Conservation (phyloP, 139 green algal genomes). For the Tetradesmus obliquus region DNA sequence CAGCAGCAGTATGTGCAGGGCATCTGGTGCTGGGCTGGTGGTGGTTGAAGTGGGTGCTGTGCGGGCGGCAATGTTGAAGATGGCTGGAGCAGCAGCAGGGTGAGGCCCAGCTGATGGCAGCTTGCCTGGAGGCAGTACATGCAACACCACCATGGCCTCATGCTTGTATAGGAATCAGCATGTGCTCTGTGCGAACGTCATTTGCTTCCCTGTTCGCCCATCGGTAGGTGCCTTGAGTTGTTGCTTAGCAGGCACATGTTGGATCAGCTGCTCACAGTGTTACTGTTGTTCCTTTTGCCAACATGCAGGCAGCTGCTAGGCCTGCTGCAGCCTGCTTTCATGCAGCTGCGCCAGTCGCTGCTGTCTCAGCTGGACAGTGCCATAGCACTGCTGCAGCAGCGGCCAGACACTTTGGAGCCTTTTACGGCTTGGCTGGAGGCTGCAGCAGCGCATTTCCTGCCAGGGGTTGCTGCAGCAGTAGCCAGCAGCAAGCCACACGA, state of each 20-base stretch:
- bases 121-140: background rate
- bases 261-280: too few species aligned
- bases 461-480: slow-evolving; percentile 9
- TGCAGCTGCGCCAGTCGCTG: background rate
- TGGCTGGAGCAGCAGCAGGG: background rate
- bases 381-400: background rate
- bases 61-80: slow-evolving; percentile 12
- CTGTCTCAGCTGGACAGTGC: background rate
- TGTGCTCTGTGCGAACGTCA: too few species aligned
- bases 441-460: background rate
- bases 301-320: background rate
- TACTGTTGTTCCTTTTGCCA: too few species aligned
- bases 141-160: too few species aligned
- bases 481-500: background rate
- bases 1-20: background rate
- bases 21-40: background rate
- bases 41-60: slow-evolving; percentile 11
- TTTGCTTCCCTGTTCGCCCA: too few species aligned
- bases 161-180: too few species aligned
- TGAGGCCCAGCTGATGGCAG: background rate
- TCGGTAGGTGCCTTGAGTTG: too few species aligned
- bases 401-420: background rate
- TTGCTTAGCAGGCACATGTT: too few species aligned
- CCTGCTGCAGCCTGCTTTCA: slow-evolving; percentile 6
- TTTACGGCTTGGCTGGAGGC: slow-evolving; percentile 12